Conservation (phyloP, 176 grass and related monocot genomes). For the Oryza officinalis region DNA sequence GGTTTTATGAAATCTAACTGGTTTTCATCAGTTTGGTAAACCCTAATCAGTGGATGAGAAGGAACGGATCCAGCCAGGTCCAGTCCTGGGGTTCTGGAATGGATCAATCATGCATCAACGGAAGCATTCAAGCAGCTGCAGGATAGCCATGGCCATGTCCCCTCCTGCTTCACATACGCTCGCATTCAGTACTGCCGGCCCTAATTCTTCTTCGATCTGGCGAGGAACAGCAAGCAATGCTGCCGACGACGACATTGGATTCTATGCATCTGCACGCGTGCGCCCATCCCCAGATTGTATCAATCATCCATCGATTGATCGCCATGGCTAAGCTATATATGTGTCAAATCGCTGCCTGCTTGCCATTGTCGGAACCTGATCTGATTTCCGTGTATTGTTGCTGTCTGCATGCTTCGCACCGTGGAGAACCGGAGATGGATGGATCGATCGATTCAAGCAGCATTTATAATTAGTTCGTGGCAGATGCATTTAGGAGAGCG, state of each 20-base stretch:
- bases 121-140: too few relatives aligned
- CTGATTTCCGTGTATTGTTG: too few relatives aligned
- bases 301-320: not conserved
- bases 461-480: too few relatives aligned
- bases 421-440: too few relatives aligned
- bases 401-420: too few relatives aligned
- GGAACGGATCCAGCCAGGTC: not conserved
- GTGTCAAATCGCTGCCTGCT: constrained; percentile 37
- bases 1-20: too few relatives aligned
- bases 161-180: not conserved
- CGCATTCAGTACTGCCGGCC: not conserved
- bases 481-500: too few relatives aligned
- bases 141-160: too few relatives aligned
- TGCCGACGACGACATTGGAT: not conserved
- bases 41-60: not conserved
- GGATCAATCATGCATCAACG: too few relatives aligned
- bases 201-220: not conserved
- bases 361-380: constrained; percentile 32
- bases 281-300: not conserved
- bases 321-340: not conserved
- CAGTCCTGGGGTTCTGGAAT: too few relatives aligned
- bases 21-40: too few relatives aligned
- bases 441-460: too few relatives aligned
- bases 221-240: not conserved
- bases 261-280: not conserved